Conservation (phyloP, 2,329 filamentous ascomycete genomes). For the Lanzia echinophila region DNA sequence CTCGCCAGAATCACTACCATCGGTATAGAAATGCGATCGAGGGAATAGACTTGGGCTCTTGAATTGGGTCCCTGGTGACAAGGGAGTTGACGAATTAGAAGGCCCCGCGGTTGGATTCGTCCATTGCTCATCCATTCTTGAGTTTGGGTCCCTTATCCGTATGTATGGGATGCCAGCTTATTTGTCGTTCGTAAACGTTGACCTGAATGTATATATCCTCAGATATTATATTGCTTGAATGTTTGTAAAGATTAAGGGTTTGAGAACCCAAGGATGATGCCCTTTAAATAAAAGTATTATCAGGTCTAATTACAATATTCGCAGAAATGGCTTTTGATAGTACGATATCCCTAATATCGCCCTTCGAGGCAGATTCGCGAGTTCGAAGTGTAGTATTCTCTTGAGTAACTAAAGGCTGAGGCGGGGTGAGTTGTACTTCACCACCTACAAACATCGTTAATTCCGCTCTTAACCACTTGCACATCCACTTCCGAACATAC, state of each 20-base stretch:
- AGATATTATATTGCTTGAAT: not conserved
- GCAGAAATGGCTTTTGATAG: not conserved
- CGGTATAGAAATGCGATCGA: slow-evolving; percentile 6
- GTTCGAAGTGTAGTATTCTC: not conserved
- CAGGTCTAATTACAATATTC: not conserved
- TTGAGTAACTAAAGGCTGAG: not conserved
- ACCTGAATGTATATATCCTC: not conserved
- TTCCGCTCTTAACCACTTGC: not conserved
- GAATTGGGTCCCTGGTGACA: not conserved
- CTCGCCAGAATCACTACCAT: slow-evolving; percentile 7
- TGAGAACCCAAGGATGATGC: not conserved
- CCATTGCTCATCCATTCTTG: slow-evolving; percentile 5
- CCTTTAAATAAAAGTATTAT: not conserved
- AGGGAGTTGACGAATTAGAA: not conserved
- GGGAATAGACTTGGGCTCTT: slow-evolving; percentile 7
- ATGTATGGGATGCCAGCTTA: not conserved
- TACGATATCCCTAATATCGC: not conserved
- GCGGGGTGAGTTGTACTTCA: slow-evolving; percentile 6
- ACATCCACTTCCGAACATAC: not conserved
- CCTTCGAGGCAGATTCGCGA: not conserved
- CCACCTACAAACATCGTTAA: not conserved
- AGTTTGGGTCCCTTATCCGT: not conserved
- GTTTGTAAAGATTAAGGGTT: not conserved
- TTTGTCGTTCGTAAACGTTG: not conserved
- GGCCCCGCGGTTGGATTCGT: not conserved